phyloP scores from a whole-genome alignment of 306 rosid genomes.

The Alnus rubra region DNA sequence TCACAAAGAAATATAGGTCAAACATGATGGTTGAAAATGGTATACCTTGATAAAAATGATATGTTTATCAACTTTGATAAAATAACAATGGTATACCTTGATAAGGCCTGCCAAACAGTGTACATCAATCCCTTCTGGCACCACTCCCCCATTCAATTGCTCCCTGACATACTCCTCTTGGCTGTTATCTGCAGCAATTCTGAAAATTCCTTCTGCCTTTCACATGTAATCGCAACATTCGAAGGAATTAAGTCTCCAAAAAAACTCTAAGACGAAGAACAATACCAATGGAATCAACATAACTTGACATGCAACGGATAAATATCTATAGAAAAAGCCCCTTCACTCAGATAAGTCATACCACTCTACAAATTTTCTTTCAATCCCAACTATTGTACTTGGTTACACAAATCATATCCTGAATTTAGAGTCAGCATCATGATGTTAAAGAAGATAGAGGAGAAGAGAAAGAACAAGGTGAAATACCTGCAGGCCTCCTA shows the following conservation, averaged over 20 bases:
- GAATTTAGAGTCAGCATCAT: neutral
- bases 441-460: conserved; percentile 1
- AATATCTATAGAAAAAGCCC: neutral
- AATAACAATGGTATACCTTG: conserved; percentile 50
- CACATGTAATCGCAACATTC: conserved; percentile 28
- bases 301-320: neutral
- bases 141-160: conserved; percentile 72
- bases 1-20: neutral
- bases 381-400: conserved; percentile 2
- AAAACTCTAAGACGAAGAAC: neutral
- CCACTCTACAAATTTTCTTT: neutral
- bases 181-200: conserved; percentile 76
- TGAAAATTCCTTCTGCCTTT: conserved; percentile 92
- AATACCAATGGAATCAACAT: neutral
- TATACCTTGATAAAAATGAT: neutral
- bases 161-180: conserved; percentile 83
- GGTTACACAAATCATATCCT: conserved; percentile 7
- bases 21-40: neutral
- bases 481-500: conserved; percentile 83
- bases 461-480: conserved; percentile 12
- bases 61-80: neutral
- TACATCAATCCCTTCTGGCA: conserved; percentile 78
- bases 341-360: neutral
- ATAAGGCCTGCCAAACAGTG: conserved; percentile 91
- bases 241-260: conserved; percentile 1